phyloP scores from a whole-genome alignment of 106 monocot genomes.

The Amphibolis antarctica region DNA sequence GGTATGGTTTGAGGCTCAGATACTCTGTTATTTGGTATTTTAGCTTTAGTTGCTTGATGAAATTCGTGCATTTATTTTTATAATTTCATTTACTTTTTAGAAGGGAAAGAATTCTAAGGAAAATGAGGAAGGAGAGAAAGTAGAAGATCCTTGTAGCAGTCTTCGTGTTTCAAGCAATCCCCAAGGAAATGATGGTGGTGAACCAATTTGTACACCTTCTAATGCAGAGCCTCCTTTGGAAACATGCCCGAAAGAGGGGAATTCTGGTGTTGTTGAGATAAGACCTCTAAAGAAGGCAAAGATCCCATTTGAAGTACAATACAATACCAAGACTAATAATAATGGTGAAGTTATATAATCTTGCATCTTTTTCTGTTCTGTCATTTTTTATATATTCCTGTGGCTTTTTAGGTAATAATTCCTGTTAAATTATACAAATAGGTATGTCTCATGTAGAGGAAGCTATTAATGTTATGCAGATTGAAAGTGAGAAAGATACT shows the following conservation, averaged over 20 bases:
- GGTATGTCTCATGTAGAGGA: slow-evolving; percentile 1
- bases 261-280: slow-evolving; percentile 15
- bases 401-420: not conserved
- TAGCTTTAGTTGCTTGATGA: not conserved
- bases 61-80: not conserved
- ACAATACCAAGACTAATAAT: slow-evolving; percentile 14
- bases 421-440: slow-evolving; percentile 3
- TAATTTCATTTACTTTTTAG: slow-evolving; percentile 25
- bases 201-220: not conserved
- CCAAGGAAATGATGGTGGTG: slow-evolving; percentile 11
- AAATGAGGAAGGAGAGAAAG: slow-evolving; percentile 18
- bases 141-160: slow-evolving; percentile 15
- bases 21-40: not conserved
- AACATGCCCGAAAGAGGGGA: slow-evolving; percentile 21
- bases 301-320: slow-evolving; percentile 16
- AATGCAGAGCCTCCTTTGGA: slow-evolving; percentile 6
- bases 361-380: not conserved
- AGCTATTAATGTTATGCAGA: slow-evolving; percentile 1
- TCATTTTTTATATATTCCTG: not conserved
- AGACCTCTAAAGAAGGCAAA: slow-evolving; percentile 65
- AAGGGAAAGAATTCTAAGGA: slow-evolving; percentile 23
- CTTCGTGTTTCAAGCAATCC: slow-evolving; percentile 20
- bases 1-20: slow-evolving; percentile 20
- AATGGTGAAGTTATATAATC: slow-evolving; percentile 17
- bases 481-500: slow-evolving; percentile 8